These are phyloP conservation scores for Lipomyces oligophaga DNA, from an alignment of 805 yeast species.

Conservation along the genomic window DNA sequence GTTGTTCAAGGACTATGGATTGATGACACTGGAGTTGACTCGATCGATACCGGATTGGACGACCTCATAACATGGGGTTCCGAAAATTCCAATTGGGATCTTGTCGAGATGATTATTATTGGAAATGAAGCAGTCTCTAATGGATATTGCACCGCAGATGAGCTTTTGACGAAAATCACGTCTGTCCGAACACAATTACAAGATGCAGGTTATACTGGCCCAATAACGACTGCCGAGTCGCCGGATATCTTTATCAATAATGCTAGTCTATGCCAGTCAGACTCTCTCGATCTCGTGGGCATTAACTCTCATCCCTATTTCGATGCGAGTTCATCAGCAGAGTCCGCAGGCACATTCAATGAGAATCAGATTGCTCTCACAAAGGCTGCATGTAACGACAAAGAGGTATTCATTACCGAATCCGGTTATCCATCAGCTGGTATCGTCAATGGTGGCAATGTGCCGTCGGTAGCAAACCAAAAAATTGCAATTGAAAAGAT, in stretches of 20 bases:
- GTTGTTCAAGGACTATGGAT: slow-evolving; percentile 91
- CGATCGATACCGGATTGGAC: slow-evolving; percentile 58
- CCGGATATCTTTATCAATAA: slow-evolving; percentile 64
- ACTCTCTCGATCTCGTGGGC: slow-evolving; percentile 76
- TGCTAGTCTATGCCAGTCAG: slow-evolving; percentile 61
- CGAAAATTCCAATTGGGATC: slow-evolving; percentile 54
- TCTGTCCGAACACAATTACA: slow-evolving; percentile 56
- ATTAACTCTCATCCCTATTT: slow-evolving; percentile 84
- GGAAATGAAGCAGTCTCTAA: slow-evolving; percentile 84
- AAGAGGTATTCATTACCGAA: slow-evolving; percentile 72
- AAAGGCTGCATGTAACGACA: slow-evolving; percentile 52
- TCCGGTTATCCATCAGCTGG: slow-evolving; percentile 97
- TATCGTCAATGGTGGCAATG: slow-evolving; percentile 69
- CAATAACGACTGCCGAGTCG: slow-evolving; percentile 82
- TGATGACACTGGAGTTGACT: slow-evolving; percentile 55
- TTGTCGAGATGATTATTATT: slow-evolving; percentile 71
- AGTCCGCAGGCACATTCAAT: slow-evolving; percentile 67
- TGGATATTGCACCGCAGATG: slow-evolving; percentile 56
- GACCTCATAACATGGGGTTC: slow-evolving; percentile 52
- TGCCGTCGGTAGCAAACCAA: slow-evolving; percentile 76
- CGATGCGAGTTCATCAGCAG: slow-evolving; percentile 58
- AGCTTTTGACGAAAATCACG: slow-evolving; percentile 61
- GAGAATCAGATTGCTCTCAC: slow-evolving; percentile 57
- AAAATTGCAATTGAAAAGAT: slow-evolving; percentile 53
- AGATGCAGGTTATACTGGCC: slow-evolving; percentile 72